These are phyloP conservation scores for Primulina eburnea DNA, from an alignment of 257 asterid species.

Conservation along the genomic window DNA sequence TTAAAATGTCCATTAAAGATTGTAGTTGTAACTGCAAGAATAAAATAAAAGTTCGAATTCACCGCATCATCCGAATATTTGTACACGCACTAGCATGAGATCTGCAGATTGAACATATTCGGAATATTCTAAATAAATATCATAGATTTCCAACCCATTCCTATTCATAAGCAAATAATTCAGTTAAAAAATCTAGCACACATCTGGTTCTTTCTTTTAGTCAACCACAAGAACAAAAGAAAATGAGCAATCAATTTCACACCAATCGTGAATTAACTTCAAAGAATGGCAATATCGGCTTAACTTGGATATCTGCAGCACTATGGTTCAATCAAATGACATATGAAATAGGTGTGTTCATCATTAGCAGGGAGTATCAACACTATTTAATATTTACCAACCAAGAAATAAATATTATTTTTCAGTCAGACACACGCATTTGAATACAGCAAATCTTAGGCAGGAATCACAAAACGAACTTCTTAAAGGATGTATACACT, in stretches of 20 bases:
- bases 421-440: neutral
- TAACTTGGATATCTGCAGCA: neutral
- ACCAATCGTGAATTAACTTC: neutral
- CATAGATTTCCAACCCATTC: neutral
- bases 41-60: constrained; percentile 27
- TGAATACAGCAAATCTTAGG: neutral
- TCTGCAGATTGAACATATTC: constrained; percentile 1
- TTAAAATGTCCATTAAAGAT: constrained; percentile 96
- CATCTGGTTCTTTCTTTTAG: constrained; percentile 8
- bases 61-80: constrained; percentile 24
- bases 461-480: neutral
- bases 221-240: constrained; percentile 9
- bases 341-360: neutral
- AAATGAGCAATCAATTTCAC: neutral
- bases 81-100: constrained; percentile 15
- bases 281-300: neutral
- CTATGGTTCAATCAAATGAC: neutral
- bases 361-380: neutral
- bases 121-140: neutral
- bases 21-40: constrained; percentile 88
- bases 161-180: constrained; percentile 1
- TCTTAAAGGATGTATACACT: neutral
- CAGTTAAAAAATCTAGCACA: constrained; percentile 3
- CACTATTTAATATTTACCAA: neutral
- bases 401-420: neutral